Conservation (phyloP, 2,329 filamentous ascomycete species). For the Amesomyces nigricolor region DNA sequence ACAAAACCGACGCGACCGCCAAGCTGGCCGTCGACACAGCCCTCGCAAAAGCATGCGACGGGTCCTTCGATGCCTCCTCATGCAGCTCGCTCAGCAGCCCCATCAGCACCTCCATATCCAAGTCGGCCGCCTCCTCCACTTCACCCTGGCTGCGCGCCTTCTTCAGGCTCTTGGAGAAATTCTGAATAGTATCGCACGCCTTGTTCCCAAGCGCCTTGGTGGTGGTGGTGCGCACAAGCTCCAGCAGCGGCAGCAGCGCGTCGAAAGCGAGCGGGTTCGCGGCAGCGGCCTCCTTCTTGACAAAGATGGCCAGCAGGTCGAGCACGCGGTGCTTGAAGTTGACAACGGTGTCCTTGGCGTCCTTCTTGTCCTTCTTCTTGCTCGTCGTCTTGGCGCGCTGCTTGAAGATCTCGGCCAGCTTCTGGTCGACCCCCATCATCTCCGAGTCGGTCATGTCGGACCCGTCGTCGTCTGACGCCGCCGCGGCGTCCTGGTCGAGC, state of each 20-base stretch:
- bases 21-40: slow-evolving; percentile 70
- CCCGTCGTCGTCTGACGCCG: slow-evolving; percentile 55
- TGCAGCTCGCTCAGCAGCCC: slow-evolving; percentile 63
- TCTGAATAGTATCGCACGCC: slow-evolving; percentile 64
- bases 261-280: slow-evolving; percentile 61
- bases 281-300: slow-evolving; percentile 68
- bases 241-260: slow-evolving; percentile 69
- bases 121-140: slow-evolving; percentile 38
- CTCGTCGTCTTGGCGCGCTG: slow-evolving; percentile 62
- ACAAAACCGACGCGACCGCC: slow-evolving; percentile 58
- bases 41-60: slow-evolving; percentile 64
- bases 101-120: slow-evolving; percentile 43
- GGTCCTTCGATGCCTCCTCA: slow-evolving; percentile 55
- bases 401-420: slow-evolving; percentile 80
- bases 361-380: slow-evolving; percentile 78
- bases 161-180: slow-evolving; percentile 63
- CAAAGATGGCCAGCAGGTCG: slow-evolving; percentile 78
- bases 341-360: slow-evolving; percentile 81
- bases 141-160: slow-evolving; percentile 44
- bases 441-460: slow-evolving; percentile 92
- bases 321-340: slow-evolving; percentile 94
- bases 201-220: slow-evolving; percentile 71
- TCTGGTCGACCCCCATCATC: slow-evolving; percentile 83
- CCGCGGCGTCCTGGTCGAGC: slow-evolving; percentile 54
- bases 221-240: slow-evolving; percentile 68